phyloP scores from a whole-genome alignment of 345 rosid genomes.

The Aquilaria malaccensis region DNA sequence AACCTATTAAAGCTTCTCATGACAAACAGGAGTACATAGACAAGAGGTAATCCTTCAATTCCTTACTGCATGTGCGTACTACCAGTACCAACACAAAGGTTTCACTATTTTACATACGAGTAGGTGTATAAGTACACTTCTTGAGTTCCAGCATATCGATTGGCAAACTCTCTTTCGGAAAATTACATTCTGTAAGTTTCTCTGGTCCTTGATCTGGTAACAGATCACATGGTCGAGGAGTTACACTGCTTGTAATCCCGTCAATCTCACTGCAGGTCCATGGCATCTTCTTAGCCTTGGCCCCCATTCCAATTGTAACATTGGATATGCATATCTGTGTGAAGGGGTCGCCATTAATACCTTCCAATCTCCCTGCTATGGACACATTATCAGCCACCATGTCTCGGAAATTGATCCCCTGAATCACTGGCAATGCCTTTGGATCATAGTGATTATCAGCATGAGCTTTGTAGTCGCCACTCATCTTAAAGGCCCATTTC shows the following conservation, averaged over 20 bases:
- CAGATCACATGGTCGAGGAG: slow-evolving; percentile 43
- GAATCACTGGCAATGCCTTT: slow-evolving; percentile 55
- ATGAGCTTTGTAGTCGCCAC: slow-evolving; percentile 67
- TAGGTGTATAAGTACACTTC: slow-evolving; percentile 38
- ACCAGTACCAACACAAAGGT: background rate
- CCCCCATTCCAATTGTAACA: slow-evolving; percentile 49
- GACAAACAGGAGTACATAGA: no score
- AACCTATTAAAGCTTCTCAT: no score
- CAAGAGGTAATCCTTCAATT: no score
- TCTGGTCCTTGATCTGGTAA: slow-evolving; percentile 40
- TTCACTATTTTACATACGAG: slow-evolving; percentile 16
- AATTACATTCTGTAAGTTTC: slow-evolving; percentile 43
- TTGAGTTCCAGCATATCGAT: slow-evolving; percentile 59
- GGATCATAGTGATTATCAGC: slow-evolving; percentile 60
- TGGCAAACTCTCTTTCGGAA: slow-evolving; percentile 44
- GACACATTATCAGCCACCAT: slow-evolving; percentile 59
- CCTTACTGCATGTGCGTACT: background rate
- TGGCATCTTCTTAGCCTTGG: slow-evolving; percentile 49
- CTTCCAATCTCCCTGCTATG: slow-evolving; percentile 60
- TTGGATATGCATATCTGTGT: slow-evolving; percentile 68
- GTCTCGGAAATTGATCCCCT: slow-evolving; percentile 56
- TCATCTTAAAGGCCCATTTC: slow-evolving; percentile 82
- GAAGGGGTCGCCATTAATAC: slow-evolving; percentile 52
- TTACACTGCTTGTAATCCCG: slow-evolving; percentile 49
- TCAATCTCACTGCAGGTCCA: slow-evolving; percentile 59